A percentile compares a stretch with the other conserved stretches of the same genome.
Conservation (phyloP, 129 eudicot genomes). For the Saposhnikovia divaricata region DNA sequence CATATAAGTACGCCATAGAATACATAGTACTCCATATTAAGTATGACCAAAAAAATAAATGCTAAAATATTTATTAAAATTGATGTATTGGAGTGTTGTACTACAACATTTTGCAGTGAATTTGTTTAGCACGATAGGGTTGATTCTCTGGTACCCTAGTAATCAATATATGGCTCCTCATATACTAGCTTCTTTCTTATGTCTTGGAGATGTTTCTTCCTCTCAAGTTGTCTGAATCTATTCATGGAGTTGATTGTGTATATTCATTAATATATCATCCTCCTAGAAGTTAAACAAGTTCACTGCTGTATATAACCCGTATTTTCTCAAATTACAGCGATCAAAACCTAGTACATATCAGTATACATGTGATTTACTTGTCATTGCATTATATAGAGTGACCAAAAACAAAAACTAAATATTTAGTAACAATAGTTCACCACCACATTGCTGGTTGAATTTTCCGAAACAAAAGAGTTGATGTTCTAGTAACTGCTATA, state of each 20-base stretch:
- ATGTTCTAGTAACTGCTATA: not conserved
- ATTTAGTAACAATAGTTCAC: not conserved
- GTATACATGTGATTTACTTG: not conserved
- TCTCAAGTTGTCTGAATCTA: not conserved
- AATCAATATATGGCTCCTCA: not conserved
- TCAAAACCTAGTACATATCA: too few species aligned
- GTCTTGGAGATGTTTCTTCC: not conserved
- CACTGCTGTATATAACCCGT: too few species aligned
- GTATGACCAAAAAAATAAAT: too few species aligned
- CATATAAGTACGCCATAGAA: too few species aligned
- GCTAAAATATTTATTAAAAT: too few species aligned
- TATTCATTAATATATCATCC: not conserved
- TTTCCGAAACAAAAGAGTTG: not conserved
- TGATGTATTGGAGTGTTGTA: not conserved
- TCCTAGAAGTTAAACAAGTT: not conserved
- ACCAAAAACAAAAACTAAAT: not conserved
- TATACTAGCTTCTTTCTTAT: not conserved
- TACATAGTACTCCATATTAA: too few species aligned
- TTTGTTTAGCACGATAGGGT: not conserved
- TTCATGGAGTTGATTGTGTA: not conserved
- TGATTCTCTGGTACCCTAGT: not conserved
- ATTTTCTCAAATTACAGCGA: not conserved
- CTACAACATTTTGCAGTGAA: not conserved
- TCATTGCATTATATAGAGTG: not conserved
- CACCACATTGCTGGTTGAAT: not conserved